Conservation (phyloP, 1,139 yeast species). For the Debaryomyces coudertii region DNA sequence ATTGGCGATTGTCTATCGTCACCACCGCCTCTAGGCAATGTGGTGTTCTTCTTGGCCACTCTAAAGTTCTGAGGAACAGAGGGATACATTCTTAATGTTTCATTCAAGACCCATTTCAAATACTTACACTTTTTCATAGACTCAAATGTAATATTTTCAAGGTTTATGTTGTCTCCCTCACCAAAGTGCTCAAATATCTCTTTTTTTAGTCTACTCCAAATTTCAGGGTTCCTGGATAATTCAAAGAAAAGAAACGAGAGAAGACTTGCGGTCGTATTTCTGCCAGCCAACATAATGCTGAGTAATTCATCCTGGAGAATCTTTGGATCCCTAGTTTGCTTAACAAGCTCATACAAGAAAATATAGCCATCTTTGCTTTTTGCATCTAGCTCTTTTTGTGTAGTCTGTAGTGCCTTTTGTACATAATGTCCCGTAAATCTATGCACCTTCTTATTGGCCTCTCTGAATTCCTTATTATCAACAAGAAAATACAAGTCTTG, state of each 20-base stretch:
- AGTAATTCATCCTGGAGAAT: constrained; percentile 52
- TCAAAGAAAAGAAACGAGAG: constrained; percentile 47
- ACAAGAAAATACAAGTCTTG: constrained; percentile 37
- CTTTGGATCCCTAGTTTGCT: constrained; percentile 48
- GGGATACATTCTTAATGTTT: constrained; percentile 55
- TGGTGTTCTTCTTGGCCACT: constrained; percentile 44
- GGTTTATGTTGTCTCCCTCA: constrained; percentile 15
- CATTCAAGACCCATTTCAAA: constrained; percentile 51
- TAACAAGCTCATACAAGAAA: constrained; percentile 48
- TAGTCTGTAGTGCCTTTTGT: constrained; percentile 25
- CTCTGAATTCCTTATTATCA: constrained; percentile 34
- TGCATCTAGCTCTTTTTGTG: constrained; percentile 30
- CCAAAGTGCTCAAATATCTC: constrained; percentile 38
- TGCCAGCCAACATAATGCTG: constrained; percentile 52
- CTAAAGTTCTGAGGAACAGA: constrained; percentile 55
- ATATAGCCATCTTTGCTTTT: constrained; percentile 41
- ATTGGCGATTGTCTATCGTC: constrained; percentile 44
- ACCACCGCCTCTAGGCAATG: constrained; percentile 59
- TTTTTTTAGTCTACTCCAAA: constrained; percentile 37
- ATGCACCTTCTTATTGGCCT: constrained; percentile 27
- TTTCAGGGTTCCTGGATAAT: constrained; percentile 42
- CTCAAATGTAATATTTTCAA: constrained; percentile 40
- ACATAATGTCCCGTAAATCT: constrained; percentile 30
- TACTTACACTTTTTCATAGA: constrained; percentile 52
- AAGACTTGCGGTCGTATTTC: constrained; percentile 57